Conservation (phyloP, 2,329 filamentous ascomycete species). For the Phialemonium atrogriseum region DNA sequence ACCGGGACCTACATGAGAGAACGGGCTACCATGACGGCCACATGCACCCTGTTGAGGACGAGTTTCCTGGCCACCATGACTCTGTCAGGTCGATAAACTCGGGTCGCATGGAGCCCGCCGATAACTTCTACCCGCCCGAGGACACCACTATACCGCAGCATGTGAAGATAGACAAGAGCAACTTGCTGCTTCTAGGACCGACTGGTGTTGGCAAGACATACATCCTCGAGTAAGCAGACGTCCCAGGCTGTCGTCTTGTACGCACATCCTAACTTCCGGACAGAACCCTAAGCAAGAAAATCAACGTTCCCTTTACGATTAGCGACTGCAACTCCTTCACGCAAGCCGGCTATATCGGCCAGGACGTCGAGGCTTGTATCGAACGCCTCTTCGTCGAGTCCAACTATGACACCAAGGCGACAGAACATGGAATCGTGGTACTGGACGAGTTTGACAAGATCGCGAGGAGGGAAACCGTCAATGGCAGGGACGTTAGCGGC, state of each 20-base stretch:
- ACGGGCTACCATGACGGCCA: slow-evolving; percentile 26
- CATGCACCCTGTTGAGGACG: slow-evolving; percentile 68
- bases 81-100: slow-evolving; percentile 34
- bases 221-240: slow-evolving; percentile 59
- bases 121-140: slow-evolving; percentile 41
- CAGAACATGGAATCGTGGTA: slow-evolving; percentile 89
- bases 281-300: slow-evolving; percentile 80
- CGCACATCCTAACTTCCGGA: slow-evolving; percentile 7
- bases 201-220: slow-evolving; percentile 96
- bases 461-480: slow-evolving; percentile 75
- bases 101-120: slow-evolving; percentile 20
- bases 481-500: slow-evolving; percentile 89
- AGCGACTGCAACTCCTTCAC: slow-evolving; percentile 95
- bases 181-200: slow-evolving; percentile 81
- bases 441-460: slow-evolving; percentile 98
- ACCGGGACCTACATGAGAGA: slow-evolving; percentile 46
- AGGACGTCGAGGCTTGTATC: slow-evolving; percentile 94
- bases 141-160: slow-evolving; percentile 33
- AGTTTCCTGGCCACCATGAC: slow-evolving; percentile 44
- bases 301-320: slow-evolving; percentile 94
- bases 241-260: slow-evolving; percentile 1
- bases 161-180: slow-evolving; percentile 89
- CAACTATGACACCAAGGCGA: slow-evolving; percentile 76
- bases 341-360: slow-evolving; percentile 93
- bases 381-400: slow-evolving; percentile 83